Evolutionary conservation across 805 yeast genomes (phyloP).

Genomic region (Candida ovalis): DNA sequence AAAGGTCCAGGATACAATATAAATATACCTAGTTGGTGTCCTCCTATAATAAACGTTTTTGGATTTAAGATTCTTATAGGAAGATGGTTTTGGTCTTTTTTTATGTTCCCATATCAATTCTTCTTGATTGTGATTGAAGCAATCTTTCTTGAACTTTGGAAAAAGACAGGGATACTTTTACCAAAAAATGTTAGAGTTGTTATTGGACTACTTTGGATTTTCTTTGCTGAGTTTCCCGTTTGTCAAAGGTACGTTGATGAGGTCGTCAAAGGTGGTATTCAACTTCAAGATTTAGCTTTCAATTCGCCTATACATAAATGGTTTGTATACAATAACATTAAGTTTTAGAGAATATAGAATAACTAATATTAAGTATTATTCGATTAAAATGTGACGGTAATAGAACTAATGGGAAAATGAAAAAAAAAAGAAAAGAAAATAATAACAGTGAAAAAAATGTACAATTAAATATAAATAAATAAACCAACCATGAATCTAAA

Average conservation of each 20-base stretch:
- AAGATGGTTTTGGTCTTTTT: slow-evolving; percentile 15
- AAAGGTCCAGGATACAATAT: slow-evolving; percentile 7
- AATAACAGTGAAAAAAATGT: too few species aligned
- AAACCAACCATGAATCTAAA: too few species aligned
- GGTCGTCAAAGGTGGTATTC: slow-evolving; percentile 15
- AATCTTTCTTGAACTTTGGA: neutral
- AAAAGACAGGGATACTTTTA: neutral
- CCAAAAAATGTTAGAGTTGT: slow-evolving; percentile 1
- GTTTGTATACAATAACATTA: slow-evolving; percentile 1
- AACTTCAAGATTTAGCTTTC: slow-evolving; percentile 3
- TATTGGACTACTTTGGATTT: slow-evolving; percentile 14
- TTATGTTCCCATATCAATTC: slow-evolving; percentile 15
- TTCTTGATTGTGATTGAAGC: slow-evolving; percentile 11
- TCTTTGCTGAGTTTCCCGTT: slow-evolving; percentile 5
- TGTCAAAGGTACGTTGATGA: slow-evolving; percentile 16
- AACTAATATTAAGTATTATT: neutral
- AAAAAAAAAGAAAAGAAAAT: neutral
- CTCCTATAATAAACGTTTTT: neutral
- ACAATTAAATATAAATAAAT: too few species aligned
- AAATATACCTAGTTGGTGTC: slow-evolving; percentile 11
- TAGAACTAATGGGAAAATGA: neutral
- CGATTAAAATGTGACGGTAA: too few species aligned
- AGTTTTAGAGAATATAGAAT: neutral
- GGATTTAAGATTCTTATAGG: slow-evolving; percentile 1
- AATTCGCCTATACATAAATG: slow-evolving; percentile 1